Base-by-base conservation (phyloP, 371 early-diverging fungal species). In the Neoconidiobolus thromboides region DNA sequence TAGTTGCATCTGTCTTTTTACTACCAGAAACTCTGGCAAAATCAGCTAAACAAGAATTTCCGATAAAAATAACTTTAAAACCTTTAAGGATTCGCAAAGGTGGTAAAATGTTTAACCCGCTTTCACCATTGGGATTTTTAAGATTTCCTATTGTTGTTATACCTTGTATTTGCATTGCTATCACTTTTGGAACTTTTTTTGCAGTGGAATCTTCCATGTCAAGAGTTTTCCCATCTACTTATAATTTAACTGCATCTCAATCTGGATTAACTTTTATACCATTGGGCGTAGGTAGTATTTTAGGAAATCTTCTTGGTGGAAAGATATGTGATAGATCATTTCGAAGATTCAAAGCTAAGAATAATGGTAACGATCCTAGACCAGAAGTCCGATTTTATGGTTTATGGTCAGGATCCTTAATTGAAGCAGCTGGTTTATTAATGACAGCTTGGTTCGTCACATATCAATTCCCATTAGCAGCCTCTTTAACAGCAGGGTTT, bases 11-110 rank as follows among this genome's bases (percentile, higher is more conserved):
- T 14, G 74, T 79, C 43, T 72, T 80, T 58, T 55, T 4, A 6
- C 62, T 85, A 55, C 86, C 87, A 2, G 87, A 87, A 59, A 85
- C 86, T 0, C 81, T 81, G 58, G 76, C 52, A 1, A 62, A 62
- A 39, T 52, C 52, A 26, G 9, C 7, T 26, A 53, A 14, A 43
- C 44, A 36, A 38, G 43, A 15, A 0, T 26, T 15, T 47, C 48
- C 57, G 2, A 43, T 43, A 3, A 3, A 12, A 38, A 3, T 43
- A 4, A 9, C 41, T 14, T 26, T 43, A 0, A 56, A 55, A 63
- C 69, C 52, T 6, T 43, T 56, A 14, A 43, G 9, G 5, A 3
- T 57, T 14, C 14, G 3, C 2, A 7, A 10, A 41, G n/a, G 49
- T 9, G 44, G 12, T 38, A n/a, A 49, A 55, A 40, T 55, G 10